A percentile compares a stretch with the other conserved stretches of the same genome.
These are phyloP conservation scores for Areca catechu DNA, from an alignment of 176 grass and related monocot species.

Conservation along the genomic window DNA sequence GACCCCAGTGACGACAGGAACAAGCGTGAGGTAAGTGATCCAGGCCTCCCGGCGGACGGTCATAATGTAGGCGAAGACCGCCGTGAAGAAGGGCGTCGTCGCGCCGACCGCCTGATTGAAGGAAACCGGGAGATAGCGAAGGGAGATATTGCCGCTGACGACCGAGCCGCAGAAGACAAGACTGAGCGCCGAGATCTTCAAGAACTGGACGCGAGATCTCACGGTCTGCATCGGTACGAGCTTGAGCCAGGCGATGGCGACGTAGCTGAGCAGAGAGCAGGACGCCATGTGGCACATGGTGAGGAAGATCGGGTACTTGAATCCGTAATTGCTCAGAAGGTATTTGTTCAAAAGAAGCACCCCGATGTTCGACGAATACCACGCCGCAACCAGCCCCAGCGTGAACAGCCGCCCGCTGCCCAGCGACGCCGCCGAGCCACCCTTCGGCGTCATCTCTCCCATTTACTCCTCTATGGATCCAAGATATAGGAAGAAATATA, in stretches of 20 bases:
- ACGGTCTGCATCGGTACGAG: constrained; percentile 45
- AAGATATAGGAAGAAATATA: too few relatives aligned
- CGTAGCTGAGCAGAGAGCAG: constrained; percentile 58
- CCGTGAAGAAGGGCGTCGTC: constrained; percentile 60
- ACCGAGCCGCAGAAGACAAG: constrained; percentile 55
- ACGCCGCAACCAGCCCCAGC: constrained; percentile 1
- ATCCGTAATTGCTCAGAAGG: constrained; percentile 14
- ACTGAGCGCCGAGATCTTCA: constrained; percentile 53
- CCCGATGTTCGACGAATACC: constrained; percentile 6
- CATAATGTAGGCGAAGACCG: constrained; percentile 47
- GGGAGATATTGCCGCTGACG: constrained; percentile 46
- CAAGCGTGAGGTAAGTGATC: constrained; percentile 8
- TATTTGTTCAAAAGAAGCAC: constrained; percentile 9
- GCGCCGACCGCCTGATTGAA: constrained; percentile 60
- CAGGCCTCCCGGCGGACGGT: constrained; percentile 12
- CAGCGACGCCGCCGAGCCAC: not conserved
- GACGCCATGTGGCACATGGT: constrained; percentile 71
- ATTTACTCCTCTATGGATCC: too few relatives aligned
- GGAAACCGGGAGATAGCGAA: constrained; percentile 47
- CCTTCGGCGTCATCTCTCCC: constrained; percentile 4
- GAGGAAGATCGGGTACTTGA: constrained; percentile 58
- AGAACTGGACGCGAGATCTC: constrained; percentile 46
- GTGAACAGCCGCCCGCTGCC: constrained; percentile 5
- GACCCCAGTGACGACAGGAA: constrained; percentile 5
- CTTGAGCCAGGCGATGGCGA: constrained; percentile 50